Conservation (phyloP, 768 basidiomycete genomes). For the Pleurotus eryngii region DNA sequence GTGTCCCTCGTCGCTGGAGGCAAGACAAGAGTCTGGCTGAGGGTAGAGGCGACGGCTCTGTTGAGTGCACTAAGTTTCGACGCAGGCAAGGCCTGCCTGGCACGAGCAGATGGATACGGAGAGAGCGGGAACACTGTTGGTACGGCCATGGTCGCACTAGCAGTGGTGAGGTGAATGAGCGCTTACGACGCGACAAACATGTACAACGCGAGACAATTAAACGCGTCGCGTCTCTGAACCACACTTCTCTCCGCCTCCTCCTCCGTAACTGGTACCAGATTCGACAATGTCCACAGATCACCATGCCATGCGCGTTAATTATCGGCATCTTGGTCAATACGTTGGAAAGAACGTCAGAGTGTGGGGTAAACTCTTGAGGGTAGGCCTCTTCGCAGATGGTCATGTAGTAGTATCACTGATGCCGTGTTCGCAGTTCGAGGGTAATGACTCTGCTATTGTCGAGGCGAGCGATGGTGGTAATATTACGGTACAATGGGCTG, state of each 20-base stretch:
- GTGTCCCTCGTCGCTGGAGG: conserved; percentile 45
- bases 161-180: not conserved
- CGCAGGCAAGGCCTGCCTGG: conserved; percentile 46
- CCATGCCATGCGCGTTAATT: conserved; percentile 56
- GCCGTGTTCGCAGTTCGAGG: conserved; percentile 30
- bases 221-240: no score
- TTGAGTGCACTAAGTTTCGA: conserved; percentile 51
- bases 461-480: conserved; percentile 67
- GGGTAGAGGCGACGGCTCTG: conserved; percentile 40
- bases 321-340: conserved; percentile 50
- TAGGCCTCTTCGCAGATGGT: conserved; percentile 18
- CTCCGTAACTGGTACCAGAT: no score
- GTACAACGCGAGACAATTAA: not conserved
- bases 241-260: no score
- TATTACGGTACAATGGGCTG: conserved; percentile 40
- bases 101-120: conserved; percentile 48
- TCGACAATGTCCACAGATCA: conserved; percentile 14
- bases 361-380: conserved; percentile 57
- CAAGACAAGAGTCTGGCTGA: conserved; percentile 46
- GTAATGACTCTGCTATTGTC: conserved; percentile 46
- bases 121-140: conserved; percentile 32
- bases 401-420: not conserved
- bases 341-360: conserved; percentile 56
- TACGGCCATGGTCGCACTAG: not conserved
- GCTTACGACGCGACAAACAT: not conserved